A percentile compares a stretch with the other conserved stretches of the same genome.
Conservation (phyloP, 2,329 filamentous ascomycete genomes). For the Rosellinia necatrix region DNA sequence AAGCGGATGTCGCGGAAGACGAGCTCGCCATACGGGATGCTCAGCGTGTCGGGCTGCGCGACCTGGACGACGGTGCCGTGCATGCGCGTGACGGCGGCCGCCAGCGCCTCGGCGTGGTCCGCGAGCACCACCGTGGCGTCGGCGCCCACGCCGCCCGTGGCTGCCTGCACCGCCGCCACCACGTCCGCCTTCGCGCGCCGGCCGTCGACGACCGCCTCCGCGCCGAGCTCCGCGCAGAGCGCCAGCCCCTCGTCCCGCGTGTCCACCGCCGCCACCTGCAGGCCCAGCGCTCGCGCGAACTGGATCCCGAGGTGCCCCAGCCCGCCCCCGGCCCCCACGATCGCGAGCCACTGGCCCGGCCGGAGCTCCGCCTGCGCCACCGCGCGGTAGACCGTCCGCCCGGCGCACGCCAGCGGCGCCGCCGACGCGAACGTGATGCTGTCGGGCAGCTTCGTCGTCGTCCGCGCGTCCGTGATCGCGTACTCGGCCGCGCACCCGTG, state of each 20-base stretch:
- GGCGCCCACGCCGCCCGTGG: conserved; percentile 54
- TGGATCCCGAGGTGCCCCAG: conserved; percentile 57
- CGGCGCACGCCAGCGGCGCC: conserved; percentile 62
- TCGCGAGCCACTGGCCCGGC: conserved; percentile 45
- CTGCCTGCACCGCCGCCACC: conserved; percentile 51
- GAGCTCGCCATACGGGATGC: conserved; percentile 63
- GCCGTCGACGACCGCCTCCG: conserved; percentile 58
- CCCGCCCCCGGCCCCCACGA: conserved; percentile 56
- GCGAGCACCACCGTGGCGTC: conserved; percentile 59
- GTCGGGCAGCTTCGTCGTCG: conserved; percentile 52
- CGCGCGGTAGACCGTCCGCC: conserved; percentile 55
- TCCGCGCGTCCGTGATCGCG: conserved; percentile 53
- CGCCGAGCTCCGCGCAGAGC: conserved; percentile 47
- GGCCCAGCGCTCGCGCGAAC: conserved; percentile 53
- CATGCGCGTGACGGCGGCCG: conserved; percentile 61
- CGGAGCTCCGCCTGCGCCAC: conserved; percentile 47
- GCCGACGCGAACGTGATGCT: conserved; percentile 54
- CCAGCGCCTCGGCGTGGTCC: conserved; percentile 50
- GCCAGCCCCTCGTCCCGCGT: conserved; percentile 50
- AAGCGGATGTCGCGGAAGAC: conserved; percentile 37
- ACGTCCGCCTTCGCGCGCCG: conserved; percentile 52
- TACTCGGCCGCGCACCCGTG: conserved; percentile 64
- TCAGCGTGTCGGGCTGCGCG: conserved; percentile 62
- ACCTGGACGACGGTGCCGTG: conserved; percentile 64
- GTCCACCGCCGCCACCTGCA: conserved; percentile 59